Evolutionary conservation across 306 rosid species (phyloP), one percentile per base, ranked within the genome.

Genomic region (Pachyrhizus erosus): DNA sequence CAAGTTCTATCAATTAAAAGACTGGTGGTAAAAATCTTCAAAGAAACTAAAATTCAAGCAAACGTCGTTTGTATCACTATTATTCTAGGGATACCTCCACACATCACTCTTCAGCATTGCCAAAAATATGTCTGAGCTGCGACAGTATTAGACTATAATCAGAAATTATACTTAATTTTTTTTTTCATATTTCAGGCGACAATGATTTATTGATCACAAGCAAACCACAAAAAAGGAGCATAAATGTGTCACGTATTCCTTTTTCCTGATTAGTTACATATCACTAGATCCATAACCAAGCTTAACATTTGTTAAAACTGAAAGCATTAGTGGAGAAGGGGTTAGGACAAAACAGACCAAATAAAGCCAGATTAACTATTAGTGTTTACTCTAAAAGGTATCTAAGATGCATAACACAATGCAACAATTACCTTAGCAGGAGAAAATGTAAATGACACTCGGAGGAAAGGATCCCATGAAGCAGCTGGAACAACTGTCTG

Each of bases 401-500:
- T 18, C 2, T 2, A 18, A 64, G 70, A 29, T 64, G 42, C 18
- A 70, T 17, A 62, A 26, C n/a, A 34, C 52, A 75, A 26, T 29
- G 57, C 31, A 43, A 73, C 14, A 66, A 10, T n/a, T 54, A 85
- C 90, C 89, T 80, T 34, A 8, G 21, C 43, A 6, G 87, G 71
- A 85, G 96, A 77, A 73, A 89, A 74, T 14, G 84, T 84, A 21
- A 91, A 57, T 5, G 84, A 70, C 58, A 91, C 84, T 61, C 87
- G 85, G 21, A 91, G 84, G 76, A 42, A 82, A 52, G 94, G 93
- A 84, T 91, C 93, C 78, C 80, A 77, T 24, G 94, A 89, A 84
- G 79, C 54, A 82, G 81, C 70, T 5, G 87, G 80, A 84, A 79
- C 87, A 62, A 91, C 90, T 31, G 82, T 85, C 81, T 88, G 94